These are phyloP conservation scores for Aspergillus hancockii DNA, from an alignment of 495 filamentous ascomycete species.

Conservation along the genomic window DNA sequence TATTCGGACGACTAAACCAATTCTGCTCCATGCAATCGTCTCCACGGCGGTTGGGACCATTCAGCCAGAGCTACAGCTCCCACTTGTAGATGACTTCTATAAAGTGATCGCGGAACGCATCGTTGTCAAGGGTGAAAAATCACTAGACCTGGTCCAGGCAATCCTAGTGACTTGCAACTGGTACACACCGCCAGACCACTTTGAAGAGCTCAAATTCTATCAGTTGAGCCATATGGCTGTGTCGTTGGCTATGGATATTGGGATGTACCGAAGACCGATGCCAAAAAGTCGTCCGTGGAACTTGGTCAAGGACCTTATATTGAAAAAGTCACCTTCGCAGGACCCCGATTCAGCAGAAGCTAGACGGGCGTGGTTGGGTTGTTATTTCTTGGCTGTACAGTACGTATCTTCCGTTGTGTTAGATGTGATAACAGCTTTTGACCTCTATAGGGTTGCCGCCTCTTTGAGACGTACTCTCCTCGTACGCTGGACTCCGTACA, in stretches of 20 bases:
- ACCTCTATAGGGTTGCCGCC: conserved; percentile 65
- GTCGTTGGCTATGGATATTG: conserved; percentile 84
- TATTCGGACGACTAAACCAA: conserved; percentile 70
- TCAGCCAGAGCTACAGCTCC: conserved; percentile 56
- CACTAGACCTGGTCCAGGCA: conserved; percentile 82
- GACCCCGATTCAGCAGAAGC: conserved; percentile 71
- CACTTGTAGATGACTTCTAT: conserved; percentile 70
- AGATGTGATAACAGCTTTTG: conserved; percentile 27
- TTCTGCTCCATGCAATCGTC: conserved; percentile 80
- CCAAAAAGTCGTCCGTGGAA: conserved; percentile 30
- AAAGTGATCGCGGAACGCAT: conserved; percentile 71
- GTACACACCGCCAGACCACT: conserved; percentile 82
- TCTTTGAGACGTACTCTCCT: conserved; percentile 79
- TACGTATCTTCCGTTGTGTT: conserved; percentile 26
- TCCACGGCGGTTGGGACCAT: conserved; percentile 64
- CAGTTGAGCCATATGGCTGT: conserved; percentile 83
- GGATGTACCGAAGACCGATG: conserved; percentile 58
- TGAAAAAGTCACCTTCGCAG: conserved; percentile 45
- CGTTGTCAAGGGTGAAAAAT: conserved; percentile 77
- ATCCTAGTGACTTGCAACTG: conserved; percentile 70
- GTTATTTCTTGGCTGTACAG: conserved; percentile 73
- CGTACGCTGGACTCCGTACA: conserved; percentile 78
- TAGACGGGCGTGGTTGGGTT: conserved; percentile 75
- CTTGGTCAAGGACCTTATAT: conserved; percentile 33
- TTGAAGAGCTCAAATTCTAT: conserved; percentile 89